These are phyloP conservation scores for Globisporangium parvum DNA, from an alignment of 352 stramenopile species.

Conservation along the genomic window DNA sequence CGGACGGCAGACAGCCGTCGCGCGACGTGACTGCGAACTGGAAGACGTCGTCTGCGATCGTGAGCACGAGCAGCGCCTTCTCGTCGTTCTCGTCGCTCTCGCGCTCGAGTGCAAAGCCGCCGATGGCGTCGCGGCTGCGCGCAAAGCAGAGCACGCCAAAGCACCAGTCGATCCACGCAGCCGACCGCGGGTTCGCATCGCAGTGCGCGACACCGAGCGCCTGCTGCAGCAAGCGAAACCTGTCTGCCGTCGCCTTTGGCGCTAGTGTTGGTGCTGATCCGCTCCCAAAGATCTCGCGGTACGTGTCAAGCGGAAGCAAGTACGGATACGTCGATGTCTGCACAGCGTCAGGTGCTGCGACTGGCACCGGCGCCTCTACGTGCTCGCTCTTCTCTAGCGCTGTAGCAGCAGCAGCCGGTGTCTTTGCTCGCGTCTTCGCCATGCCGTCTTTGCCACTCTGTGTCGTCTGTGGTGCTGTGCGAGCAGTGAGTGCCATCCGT, in stretches of 20 bases:
- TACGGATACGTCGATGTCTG: constrained; percentile 8
- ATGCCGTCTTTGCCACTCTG: constrained; percentile 3
- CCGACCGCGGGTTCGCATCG: constrained; percentile 37
- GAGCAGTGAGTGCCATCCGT: not conserved
- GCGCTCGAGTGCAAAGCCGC: not conserved
- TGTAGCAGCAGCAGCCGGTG: not conserved
- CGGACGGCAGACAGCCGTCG: constrained; percentile 13
- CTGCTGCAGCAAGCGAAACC: constrained; percentile 24
- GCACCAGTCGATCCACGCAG: constrained; percentile 54
- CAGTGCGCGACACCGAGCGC: constrained; percentile 49
- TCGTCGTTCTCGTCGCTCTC: constrained; percentile 15
- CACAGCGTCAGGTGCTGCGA: not conserved
- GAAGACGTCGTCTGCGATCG: constrained; percentile 49
- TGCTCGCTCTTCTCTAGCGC: constrained; percentile 2
- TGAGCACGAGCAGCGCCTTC: constrained; percentile 39
- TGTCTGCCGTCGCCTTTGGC: constrained; percentile 11
- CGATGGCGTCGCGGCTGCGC: constrained; percentile 5
- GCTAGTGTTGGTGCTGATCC: not conserved
- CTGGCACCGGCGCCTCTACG: constrained; percentile 1
- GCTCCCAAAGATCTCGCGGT: constrained; percentile 8
- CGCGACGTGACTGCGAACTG: constrained; percentile 30
- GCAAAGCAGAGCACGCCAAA: constrained; percentile 65
- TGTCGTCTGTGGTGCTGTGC: too few relatives aligned
- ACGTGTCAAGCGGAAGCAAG: constrained; percentile 9
- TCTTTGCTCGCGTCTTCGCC: constrained; percentile 10